A percentile compares a stretch with the other conserved stretches of the same genome.
phyloP scores from a whole-genome alignment of 345 rosid genomes.

The Hirschfeldia incana region DNA sequence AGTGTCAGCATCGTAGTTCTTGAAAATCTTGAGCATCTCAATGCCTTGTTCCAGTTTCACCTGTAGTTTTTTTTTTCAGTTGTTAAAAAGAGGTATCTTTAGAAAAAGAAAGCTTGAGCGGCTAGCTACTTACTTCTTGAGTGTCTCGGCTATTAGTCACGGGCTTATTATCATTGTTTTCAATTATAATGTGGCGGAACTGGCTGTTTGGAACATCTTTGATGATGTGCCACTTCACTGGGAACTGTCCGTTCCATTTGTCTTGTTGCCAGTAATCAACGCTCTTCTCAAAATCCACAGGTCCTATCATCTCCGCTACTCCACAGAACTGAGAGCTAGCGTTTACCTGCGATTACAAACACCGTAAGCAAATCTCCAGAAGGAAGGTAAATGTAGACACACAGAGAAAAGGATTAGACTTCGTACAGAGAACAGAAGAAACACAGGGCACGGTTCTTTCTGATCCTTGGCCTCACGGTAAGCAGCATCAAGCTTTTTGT shows the following conservation, averaged over 20 bases:
- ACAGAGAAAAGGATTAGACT: conserved; percentile 20
- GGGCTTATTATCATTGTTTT: conserved; percentile 87
- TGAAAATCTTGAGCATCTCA: conserved; percentile 76
- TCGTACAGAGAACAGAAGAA: conserved; percentile 79
- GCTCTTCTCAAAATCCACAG: conserved; percentile 82
- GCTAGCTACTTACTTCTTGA: conserved; percentile 61
- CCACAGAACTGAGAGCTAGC: conserved; percentile 94
- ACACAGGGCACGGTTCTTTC: conserved; percentile 60
- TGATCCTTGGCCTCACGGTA: conserved; percentile 73
- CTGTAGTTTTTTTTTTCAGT: conserved; percentile 41
- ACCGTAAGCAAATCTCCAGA: conserved; percentile 17
- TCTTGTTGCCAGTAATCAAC: conserved; percentile 98
- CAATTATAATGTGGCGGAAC: conserved; percentile 78
- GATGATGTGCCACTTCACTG: conserved; percentile 88
- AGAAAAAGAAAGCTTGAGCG: conserved; percentile 11
- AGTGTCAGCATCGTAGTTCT: conserved; percentile 64
- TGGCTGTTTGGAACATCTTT: conserved; percentile 91
- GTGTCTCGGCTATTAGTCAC: conserved; percentile 95
- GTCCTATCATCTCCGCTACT: conserved; percentile 91
- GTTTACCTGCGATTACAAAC: conserved; percentile 69
- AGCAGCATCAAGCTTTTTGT: conserved; percentile 79
- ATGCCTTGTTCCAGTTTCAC: conserved; percentile 86
- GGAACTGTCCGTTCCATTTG: conserved; percentile 90
- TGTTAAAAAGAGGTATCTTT: neutral
- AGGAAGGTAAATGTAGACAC: neutral